These are phyloP conservation scores for Lachnellula willkommii DNA, from an alignment of 2,329 filamentous ascomycete genomes.

Conservation along the genomic window DNA sequence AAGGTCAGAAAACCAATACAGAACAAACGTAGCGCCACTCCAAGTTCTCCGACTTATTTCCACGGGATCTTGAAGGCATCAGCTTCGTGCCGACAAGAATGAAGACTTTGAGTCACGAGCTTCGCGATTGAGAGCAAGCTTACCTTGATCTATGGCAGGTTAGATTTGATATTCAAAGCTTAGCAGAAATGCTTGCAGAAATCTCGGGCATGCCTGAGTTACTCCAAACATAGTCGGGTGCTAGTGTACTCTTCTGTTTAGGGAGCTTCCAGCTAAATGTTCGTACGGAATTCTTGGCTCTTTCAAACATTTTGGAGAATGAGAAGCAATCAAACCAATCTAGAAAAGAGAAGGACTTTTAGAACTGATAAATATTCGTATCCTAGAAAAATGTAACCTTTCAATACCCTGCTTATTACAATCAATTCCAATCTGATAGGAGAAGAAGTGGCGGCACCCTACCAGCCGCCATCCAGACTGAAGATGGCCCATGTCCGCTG, in stretches of 20 bases:
- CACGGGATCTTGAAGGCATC: constrained; percentile 10
- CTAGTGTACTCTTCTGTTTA: constrained; percentile 8
- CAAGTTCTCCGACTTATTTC: constrained; percentile 13
- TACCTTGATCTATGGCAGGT: neutral
- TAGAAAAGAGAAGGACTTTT: neutral
- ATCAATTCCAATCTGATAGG: neutral
- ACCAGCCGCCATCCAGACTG: too few relatives aligned
- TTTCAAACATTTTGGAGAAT: constrained; percentile 5
- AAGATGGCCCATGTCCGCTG: too few relatives aligned
- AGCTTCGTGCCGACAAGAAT: too few relatives aligned
- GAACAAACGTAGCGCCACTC: constrained; percentile 14
- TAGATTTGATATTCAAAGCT: neutral
- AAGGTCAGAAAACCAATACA: constrained; percentile 21
- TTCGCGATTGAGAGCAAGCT: neutral
- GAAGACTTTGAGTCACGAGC: too few relatives aligned
- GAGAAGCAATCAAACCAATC: neutral
- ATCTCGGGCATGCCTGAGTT: constrained; percentile 3
- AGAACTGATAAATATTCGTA: too few relatives aligned
- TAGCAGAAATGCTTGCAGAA: neutral
- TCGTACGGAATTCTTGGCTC: constrained; percentile 6
- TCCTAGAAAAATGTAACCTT: too few relatives aligned
- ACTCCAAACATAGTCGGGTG: constrained; percentile 12
- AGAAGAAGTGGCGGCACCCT: neutral
- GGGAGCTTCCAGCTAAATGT: constrained; percentile 11
- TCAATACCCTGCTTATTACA: too few relatives aligned